Evolutionary conservation across 805 yeast species (phyloP), one percentile per base, ranked within the genome.

Genomic region (Starmerella sp.): DNA sequence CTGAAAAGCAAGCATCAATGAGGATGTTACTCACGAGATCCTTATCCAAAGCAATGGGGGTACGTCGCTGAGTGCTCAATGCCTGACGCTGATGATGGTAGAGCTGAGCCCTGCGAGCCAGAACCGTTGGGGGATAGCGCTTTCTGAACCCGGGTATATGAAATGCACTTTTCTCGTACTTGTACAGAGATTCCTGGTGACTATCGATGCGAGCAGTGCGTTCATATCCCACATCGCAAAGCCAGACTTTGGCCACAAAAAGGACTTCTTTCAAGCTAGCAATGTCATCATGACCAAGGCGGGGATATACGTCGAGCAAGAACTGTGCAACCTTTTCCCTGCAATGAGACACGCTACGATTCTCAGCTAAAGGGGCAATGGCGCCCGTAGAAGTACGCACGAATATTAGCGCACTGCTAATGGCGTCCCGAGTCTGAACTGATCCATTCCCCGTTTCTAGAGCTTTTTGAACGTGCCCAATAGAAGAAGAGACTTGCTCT

Each of bases 221-320:
- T 60, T 86, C 95, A 54, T 79, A 76, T 1, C 95, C 95, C 30
- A 84, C 83, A 64, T 88, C 93, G 30, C 84, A 74, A 61, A 84
- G 82, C 87, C 95, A 93, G 6, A 83, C 79, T 58, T 83, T 80
- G 45, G 84, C 65, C 3, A 83, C 81, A 63, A 80, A 78, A 35
- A 88, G 69, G 36, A 83, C 74, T 47, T 80, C 78, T 57, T 80
- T 80, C 65, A 82, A 77, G 6, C 84, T 65, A 11, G 78, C 77
- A 7, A 84, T 77, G 57, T 86, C 83, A 57, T 86, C 88, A 42
- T 77, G 81, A 6, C 69, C 62, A 54, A 88, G 67, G 59, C 75
- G 77, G 8, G 68, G 62, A 53, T 74, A 77, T 5, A 86, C 66
- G 5, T 72, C 71, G 63, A 86, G 11, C 5, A 60, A 14, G 17